Conservation (phyloP, 352 stramenopile species). For the Peronospora belbahrii region DNA sequence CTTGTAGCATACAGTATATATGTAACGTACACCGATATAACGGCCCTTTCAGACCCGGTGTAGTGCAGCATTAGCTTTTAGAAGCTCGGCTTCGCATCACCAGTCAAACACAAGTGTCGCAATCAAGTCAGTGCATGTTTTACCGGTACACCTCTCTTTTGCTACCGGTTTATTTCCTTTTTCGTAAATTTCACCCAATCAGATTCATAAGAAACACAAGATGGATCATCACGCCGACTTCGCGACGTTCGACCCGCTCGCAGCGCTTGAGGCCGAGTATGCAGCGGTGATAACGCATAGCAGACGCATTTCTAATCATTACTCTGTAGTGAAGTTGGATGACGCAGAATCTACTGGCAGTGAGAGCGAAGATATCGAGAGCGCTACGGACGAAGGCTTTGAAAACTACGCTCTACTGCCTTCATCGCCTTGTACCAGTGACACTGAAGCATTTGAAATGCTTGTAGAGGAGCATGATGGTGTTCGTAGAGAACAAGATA, state of each 20-base stretch:
- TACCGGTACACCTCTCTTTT: neutral
- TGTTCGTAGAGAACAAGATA: neutral
- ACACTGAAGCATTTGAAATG: conserved; percentile 11
- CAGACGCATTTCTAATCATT: too few species aligned
- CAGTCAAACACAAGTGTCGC: too few species aligned
- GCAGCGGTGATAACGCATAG: conserved; percentile 45
- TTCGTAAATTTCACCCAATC: neutral
- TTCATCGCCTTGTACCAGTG: conserved; percentile 25
- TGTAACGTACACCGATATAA: too few species aligned
- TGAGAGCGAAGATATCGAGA: conserved; percentile 17
- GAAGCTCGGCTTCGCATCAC: too few species aligned
- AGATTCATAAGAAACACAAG: neutral
- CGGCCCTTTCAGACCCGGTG: too few species aligned
- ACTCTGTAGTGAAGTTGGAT: neutral
- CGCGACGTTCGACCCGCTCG: conserved; percentile 41
- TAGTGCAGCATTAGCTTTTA: too few species aligned
- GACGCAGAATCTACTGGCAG: conserved; percentile 11
- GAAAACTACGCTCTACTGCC: conserved; percentile 27
- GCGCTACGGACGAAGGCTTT: conserved; percentile 18
- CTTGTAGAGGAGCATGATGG: conserved; percentile 10
- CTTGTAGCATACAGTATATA: neutral
- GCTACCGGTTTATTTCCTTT: too few species aligned
- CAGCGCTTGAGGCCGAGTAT: conserved; percentile 54
- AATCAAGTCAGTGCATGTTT: too few species aligned
- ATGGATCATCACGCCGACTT: conserved; percentile 19